Conservation (phyloP, 805 yeast genomes). For the Zygosaccharomyces bisporus region DNA sequence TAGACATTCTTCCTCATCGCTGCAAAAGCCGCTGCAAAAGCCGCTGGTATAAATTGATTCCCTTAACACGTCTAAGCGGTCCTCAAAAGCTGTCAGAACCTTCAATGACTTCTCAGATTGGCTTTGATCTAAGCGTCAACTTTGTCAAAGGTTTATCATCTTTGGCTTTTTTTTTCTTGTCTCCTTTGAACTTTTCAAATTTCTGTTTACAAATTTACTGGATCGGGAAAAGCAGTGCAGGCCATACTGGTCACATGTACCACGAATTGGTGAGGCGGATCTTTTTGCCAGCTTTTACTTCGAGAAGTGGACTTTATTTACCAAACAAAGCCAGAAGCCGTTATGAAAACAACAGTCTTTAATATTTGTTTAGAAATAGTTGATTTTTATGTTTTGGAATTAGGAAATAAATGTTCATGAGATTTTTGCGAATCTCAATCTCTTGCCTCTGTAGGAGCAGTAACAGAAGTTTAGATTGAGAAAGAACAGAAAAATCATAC, state of each 20-base stretch:
- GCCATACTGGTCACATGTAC: not conserved
- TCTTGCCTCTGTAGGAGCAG: no score
- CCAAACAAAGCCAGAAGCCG: no score
- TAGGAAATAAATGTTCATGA: no score
- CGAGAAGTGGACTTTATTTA: no score
- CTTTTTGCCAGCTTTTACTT: not conserved
- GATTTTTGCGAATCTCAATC: no score
- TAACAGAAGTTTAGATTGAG: no score
- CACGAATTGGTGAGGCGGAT: not conserved
- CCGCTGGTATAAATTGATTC: not conserved
- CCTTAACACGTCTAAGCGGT: not conserved
- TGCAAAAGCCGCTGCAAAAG: not conserved
- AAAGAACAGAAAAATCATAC: no score
- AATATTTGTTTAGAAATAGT: no score
- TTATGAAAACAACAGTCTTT: no score
- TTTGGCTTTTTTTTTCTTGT: conserved; percentile 3
- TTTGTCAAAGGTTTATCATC: not conserved
- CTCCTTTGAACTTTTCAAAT: conserved; percentile 3
- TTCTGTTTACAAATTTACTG: conserved; percentile 4
- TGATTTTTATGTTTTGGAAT: no score
- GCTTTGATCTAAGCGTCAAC: not conserved
- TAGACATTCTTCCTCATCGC: conserved; percentile 33
- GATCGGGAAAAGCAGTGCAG: conserved; percentile 4
- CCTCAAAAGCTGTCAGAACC: not conserved
- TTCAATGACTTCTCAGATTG: conserved; percentile 5